phyloP scores from a whole-genome alignment of 2,329 filamentous ascomycete genomes.

The Kalmusia sp. region DNA sequence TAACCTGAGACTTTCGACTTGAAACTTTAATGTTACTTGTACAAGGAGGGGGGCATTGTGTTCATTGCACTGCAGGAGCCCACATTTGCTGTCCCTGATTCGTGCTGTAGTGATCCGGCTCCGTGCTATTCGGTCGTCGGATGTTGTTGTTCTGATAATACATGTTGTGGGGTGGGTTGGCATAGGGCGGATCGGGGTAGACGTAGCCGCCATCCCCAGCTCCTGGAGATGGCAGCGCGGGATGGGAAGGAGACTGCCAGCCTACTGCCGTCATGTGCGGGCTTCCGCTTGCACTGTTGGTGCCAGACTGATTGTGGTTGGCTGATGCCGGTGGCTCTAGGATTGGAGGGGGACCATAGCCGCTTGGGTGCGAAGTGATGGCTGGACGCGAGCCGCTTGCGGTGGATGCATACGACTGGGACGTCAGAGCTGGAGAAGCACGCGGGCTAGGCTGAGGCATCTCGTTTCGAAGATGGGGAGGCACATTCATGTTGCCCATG shows the following conservation, averaged over 20 bases:
- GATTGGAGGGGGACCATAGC: slow-evolving; percentile 82
- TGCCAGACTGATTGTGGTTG: slow-evolving; percentile 72
- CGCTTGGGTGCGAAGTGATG: slow-evolving; percentile 84
- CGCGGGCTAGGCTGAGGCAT: slow-evolving; percentile 74
- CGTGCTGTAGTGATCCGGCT: slow-evolving; percentile 61
- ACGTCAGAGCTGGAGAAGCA: slow-evolving; percentile 67
- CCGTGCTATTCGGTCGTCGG: slow-evolving; percentile 76
- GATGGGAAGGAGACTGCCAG: slow-evolving; percentile 86
- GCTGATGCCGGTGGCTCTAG: slow-evolving; percentile 82
- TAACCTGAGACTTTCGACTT: slow-evolving; percentile 33
- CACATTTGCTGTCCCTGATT: slow-evolving; percentile 49
- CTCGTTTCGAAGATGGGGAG: slow-evolving; percentile 80
- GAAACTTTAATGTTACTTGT: slow-evolving; percentile 35
- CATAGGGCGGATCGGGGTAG: slow-evolving; percentile 77
- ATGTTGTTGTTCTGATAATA: slow-evolving; percentile 77
- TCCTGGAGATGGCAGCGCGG: slow-evolving; percentile 73
- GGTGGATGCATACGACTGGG: slow-evolving; percentile 68
- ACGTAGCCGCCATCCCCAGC: slow-evolving; percentile 75
- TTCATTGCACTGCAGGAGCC: slow-evolving; percentile 52
- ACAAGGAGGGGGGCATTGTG: slow-evolving; percentile 28
- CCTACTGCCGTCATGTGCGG: slow-evolving; percentile 83
- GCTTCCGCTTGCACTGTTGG: slow-evolving; percentile 75
- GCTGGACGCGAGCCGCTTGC: slow-evolving; percentile 59
- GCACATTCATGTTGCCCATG: slow-evolving; percentile 79
- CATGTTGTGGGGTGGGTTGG: slow-evolving; percentile 65